Conservation (phyloP, 2,329 filamentous ascomycete genomes). For the Xylaria sp. region DNA sequence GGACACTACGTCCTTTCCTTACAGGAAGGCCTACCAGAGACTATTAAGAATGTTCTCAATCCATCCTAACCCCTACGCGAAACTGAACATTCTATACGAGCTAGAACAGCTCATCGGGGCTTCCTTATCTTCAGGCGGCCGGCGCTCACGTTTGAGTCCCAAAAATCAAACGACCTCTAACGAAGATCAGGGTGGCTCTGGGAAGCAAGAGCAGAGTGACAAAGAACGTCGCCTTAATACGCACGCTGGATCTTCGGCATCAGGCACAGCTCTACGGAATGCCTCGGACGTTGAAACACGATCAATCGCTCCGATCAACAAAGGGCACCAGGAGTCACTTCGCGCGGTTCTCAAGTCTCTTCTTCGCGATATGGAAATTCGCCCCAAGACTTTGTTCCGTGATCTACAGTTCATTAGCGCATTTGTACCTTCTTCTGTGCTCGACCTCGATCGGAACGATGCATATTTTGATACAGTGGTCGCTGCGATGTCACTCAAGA, state of each 20-base stretch:
- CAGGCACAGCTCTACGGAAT: constrained; percentile 50
- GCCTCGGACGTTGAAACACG: constrained; percentile 61
- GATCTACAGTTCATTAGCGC: constrained; percentile 80
- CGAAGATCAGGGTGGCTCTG: constrained; percentile 49
- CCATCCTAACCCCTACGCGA: constrained; percentile 86
- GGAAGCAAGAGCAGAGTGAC: constrained; percentile 72
- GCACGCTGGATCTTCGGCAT: constrained; percentile 54
- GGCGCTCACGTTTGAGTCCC: constrained; percentile 51
- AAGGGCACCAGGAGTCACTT: constrained; percentile 64
- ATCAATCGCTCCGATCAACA: constrained; percentile 64
- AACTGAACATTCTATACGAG: constrained; percentile 85
- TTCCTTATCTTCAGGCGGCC: constrained; percentile 71
- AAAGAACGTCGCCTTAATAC: constrained; percentile 74
- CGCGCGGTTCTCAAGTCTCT: constrained; percentile 74
- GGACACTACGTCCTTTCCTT: constrained; percentile 74
- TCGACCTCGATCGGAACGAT: constrained; percentile 75
- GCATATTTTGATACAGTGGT: constrained; percentile 92
- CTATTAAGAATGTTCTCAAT: constrained; percentile 88
- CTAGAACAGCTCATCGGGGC: constrained; percentile 84
- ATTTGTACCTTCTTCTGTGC: constrained; percentile 69
- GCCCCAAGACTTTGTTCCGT: constrained; percentile 84
- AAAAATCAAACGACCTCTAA: constrained; percentile 54
- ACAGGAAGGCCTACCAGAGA: constrained; percentile 80
- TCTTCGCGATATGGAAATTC: constrained; percentile 73
- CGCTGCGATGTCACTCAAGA: constrained; percentile 87